phyloP scores from a whole-genome alignment of 225 moss, liverwort and hornwort species.

The Lunularia cruciata region DNA sequence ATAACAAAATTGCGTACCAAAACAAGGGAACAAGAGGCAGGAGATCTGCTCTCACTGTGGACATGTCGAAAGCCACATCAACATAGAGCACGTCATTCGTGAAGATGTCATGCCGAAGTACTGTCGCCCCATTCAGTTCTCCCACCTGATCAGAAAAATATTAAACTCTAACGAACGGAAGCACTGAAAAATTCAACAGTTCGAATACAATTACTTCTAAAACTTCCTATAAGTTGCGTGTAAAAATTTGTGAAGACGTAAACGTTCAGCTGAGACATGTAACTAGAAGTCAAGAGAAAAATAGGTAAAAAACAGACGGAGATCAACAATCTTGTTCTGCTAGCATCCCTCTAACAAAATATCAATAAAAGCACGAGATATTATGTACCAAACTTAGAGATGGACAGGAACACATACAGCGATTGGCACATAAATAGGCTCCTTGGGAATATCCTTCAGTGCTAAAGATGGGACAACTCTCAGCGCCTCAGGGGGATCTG shows the following conservation, averaged over 20 bases:
- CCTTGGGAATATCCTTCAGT: constrained; percentile 80
- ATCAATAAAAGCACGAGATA: not conserved
- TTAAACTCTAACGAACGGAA: not conserved
- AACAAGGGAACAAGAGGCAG: constrained; percentile 96
- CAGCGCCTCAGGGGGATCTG: constrained; percentile 87
- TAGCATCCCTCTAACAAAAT: not conserved
- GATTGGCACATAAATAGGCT: constrained; percentile 70
- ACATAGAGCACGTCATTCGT: constrained; percentile 94
- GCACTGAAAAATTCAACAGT: not conserved
- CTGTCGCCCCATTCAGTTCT: constrained; percentile 68
- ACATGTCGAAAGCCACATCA: constrained; percentile 93
- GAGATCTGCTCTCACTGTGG: constrained; percentile 74
- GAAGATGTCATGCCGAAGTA: constrained; percentile 87
- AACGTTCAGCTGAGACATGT: too few relatives aligned
- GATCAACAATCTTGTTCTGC: not conserved
- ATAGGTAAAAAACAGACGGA: too few relatives aligned
- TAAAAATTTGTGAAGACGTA: too few relatives aligned
- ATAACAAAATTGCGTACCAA: constrained; percentile 53
- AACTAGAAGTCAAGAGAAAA: too few relatives aligned
- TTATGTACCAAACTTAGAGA: not conserved
- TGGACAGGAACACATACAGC: constrained; percentile 29
- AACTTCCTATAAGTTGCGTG: too few relatives aligned
- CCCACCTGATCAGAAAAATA: constrained; percentile 55
- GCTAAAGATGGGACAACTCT: constrained; percentile 84
- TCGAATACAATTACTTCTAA: too few relatives aligned